Base-by-base conservation (phyloP, 2,329 filamentous ascomycete genomes). In the Ophiostoma populinum region DNA sequence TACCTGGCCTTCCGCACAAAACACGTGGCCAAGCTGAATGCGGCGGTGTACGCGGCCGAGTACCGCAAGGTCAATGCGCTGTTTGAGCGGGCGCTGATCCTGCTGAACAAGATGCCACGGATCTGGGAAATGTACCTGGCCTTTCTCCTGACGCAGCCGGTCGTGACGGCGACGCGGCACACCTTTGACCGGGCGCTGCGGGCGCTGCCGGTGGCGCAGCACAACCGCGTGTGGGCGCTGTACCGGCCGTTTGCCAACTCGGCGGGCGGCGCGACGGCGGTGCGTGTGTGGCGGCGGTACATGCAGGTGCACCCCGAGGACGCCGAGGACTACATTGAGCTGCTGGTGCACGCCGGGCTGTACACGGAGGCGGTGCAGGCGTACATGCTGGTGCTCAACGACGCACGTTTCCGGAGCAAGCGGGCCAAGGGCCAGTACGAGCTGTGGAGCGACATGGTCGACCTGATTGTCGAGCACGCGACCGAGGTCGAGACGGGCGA, bases 61-160 rank as follows among this genome's bases (percentile, higher is more conserved):
- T 95, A 79, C 57, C 70, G 75, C 51, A 98, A 95, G 57, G 85
- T 95, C 53, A 98, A 98, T 54, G 69, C 81, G 36, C 71, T 95
- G 26, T 98, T 93, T 53, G 90, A 98, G 59, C 72, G 82, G 46
- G 86, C 90, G 4, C 62, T 98, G 34, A 81, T 94, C 39, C 66
- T 98, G 26, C 69, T 98, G 42, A 94, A 98, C 60, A 98, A 98
- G 60, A 98, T 98, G 90, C 90, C 92, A 17, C 72, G 75, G 45
- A 90, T 98, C 51, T 98, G 90, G 92, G 86, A 94, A 54, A 82
- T 95, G 75, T 98, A 94, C 53, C 73, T 98, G 42, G 70, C 70
- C 32, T 95, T 98, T 51, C 64, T 98, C 39, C 73, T 87, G 51
- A 74, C 80, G 49, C 90, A 98, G 54, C 90, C 90, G n/a, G 62